These are phyloP conservation scores for Petrea volubilis DNA, from an alignment of 257 asterid genomes.

Conservation along the genomic window DNA sequence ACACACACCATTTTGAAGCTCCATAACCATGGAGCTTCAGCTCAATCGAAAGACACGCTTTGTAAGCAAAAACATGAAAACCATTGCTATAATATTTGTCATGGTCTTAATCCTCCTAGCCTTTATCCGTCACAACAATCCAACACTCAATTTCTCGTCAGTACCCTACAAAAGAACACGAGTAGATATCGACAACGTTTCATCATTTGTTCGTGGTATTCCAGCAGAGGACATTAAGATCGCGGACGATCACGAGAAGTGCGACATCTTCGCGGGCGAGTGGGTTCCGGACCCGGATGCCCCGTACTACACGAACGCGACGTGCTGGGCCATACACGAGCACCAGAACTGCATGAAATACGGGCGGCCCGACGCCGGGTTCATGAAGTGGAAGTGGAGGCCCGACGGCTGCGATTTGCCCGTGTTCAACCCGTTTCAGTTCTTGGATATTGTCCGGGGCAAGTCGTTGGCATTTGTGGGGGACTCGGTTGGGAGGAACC, in stretches of 20 bases:
- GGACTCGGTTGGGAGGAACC: constrained; percentile 73
- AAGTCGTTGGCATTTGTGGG: constrained; percentile 75
- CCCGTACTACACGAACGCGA: constrained; percentile 59
- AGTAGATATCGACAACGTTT: background rate
- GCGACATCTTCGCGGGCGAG: constrained; percentile 56
- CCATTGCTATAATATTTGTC: background rate
- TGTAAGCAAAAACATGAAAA: background rate
- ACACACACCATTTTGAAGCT: constrained; percentile 3
- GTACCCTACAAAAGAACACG: background rate
- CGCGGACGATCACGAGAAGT: background rate
- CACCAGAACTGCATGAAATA: constrained; percentile 54
- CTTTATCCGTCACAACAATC: constrained; percentile 1
- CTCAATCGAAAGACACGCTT: constrained; percentile 19
- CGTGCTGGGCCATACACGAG: constrained; percentile 51
- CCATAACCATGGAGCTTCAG: constrained; percentile 30
- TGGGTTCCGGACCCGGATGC: constrained; percentile 62
- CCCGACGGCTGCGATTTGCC: constrained; percentile 58
- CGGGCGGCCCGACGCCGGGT: constrained; percentile 42
- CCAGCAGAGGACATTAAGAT: constrained; percentile 12
- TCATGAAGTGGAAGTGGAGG: constrained; percentile 46
- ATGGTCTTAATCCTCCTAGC: constrained; percentile 19
- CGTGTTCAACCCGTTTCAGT: constrained; percentile 51
- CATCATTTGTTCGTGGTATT: background rate
- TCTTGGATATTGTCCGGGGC: constrained; percentile 56
- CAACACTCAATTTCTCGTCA: background rate